A percentile compares a stretch with the other conserved stretches of the same genome.
Evolutionary conservation across 345 rosid species (phyloP).

Genomic region (Ailanthus altissimus): DNA sequence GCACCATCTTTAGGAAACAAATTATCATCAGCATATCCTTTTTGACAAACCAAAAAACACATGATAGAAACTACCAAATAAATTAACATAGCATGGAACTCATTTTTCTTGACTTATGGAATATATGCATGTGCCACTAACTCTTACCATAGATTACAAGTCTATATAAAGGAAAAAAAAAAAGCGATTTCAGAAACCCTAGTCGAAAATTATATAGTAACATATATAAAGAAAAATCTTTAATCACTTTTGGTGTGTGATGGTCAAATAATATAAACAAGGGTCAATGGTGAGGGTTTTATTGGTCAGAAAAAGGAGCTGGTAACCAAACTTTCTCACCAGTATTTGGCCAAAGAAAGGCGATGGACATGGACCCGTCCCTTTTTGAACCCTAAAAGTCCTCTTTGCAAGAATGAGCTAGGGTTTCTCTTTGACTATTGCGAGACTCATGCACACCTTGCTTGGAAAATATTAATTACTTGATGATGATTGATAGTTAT

Average conservation of each 20-base stretch:
- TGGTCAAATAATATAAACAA: too few relatives aligned
- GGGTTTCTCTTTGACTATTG: slow-evolving; percentile 42
- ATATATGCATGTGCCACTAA: slow-evolving; percentile 16
- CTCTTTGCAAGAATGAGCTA: slow-evolving; percentile 22
- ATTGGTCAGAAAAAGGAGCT: slow-evolving; percentile 50
- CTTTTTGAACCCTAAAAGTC: slow-evolving; percentile 37
- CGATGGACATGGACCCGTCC: slow-evolving; percentile 20
- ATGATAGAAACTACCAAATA: not conserved
- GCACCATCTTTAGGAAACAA: not conserved
- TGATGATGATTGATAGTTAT: not conserved
- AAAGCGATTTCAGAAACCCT: not conserved
- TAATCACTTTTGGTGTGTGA: too few relatives aligned
- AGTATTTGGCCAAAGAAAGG: slow-evolving; percentile 15
- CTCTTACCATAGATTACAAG: not conserved
- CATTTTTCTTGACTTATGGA: slow-evolving; percentile 15
- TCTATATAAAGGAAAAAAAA: too few relatives aligned
- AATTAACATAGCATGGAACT: not conserved
- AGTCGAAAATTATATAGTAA: too few relatives aligned
- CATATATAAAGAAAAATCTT: too few relatives aligned
- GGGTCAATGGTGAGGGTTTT: slow-evolving; percentile 12
- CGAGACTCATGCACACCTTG: too few relatives aligned
- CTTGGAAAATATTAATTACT: not conserved
- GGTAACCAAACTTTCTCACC: slow-evolving; percentile 55
- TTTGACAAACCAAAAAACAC: slow-evolving; percentile 21
- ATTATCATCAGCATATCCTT: not conserved